Evolutionary conservation across 2,329 filamentous ascomycete genomes (phyloP).

Genomic region (Uncinocarpus reesii): DNA sequence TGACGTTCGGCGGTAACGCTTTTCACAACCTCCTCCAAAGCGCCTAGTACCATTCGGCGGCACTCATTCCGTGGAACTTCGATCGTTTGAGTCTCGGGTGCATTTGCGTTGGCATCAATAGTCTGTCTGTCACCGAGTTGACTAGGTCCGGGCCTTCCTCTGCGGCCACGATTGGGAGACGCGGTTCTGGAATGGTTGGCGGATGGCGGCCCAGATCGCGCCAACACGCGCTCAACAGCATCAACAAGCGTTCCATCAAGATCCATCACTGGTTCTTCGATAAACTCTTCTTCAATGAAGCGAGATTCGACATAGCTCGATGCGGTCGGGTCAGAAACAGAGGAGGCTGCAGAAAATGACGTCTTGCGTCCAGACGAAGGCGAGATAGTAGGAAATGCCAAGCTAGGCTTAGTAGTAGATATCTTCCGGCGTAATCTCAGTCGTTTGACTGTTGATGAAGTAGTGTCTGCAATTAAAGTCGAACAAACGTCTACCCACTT

Average conservation of each 20-base stretch:
- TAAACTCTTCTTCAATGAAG: constrained; percentile 42
- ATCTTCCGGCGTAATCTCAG: constrained; percentile 44
- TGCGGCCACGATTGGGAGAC: constrained; percentile 32
- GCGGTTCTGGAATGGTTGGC: constrained; percentile 33
- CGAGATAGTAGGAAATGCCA: constrained; percentile 20
- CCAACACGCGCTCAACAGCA: constrained; percentile 47
- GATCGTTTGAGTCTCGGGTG: constrained; percentile 24
- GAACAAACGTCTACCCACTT: constrained; percentile 50
- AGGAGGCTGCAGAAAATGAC: constrained; percentile 18
- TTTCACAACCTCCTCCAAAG: constrained; percentile 47
- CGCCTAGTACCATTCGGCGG: constrained; percentile 45
- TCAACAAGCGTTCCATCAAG: constrained; percentile 49
- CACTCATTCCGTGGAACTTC: constrained; percentile 45
- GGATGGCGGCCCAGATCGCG: constrained; percentile 35
- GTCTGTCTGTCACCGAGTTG: constrained; percentile 18
- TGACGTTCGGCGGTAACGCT: constrained; percentile 43
- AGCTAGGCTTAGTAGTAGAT: constrained; percentile 21
- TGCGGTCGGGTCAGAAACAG: not conserved
- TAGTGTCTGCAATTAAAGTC: constrained; percentile 47
- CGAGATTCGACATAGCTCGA: constrained; percentile 10
- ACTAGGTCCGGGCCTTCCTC: constrained; percentile 23
- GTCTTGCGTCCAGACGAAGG: constrained; percentile 22
- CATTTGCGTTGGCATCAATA: not conserved
- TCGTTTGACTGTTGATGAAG: constrained; percentile 46
- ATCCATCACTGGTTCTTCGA: constrained; percentile 47